Conservation (phyloP, 495 filamentous ascomycete species). For the Penicillium nucicola region DNA sequence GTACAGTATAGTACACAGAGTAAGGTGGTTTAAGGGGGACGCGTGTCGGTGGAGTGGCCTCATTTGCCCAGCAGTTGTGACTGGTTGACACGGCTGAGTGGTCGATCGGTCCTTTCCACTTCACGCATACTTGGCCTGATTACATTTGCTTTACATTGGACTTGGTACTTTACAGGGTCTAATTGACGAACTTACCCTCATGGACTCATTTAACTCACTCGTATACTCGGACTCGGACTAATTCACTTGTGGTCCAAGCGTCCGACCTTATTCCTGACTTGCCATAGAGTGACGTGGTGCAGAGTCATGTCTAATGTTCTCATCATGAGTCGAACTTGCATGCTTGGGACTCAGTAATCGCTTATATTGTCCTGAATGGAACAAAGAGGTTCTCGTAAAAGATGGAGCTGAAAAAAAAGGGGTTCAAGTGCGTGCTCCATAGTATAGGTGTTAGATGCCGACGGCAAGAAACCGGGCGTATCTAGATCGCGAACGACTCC, state of each 20-base stretch:
- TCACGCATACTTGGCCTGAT: conserved; percentile 1
- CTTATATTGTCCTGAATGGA: not conserved
- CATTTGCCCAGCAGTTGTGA: conserved; percentile 11
- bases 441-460: conserved; percentile 1
- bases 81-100: conserved; percentile 20
- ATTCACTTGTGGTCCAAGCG: conserved; percentile 7
- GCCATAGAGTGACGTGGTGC: not conserved
- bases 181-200: too few relatives aligned
- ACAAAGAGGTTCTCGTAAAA: too few relatives aligned
- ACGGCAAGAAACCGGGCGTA: not conserved
- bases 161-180: too few relatives aligned
- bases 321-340: conserved; percentile 2
- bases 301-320: not conserved
- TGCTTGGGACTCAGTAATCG: not conserved
- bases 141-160: too few relatives aligned
- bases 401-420: too few relatives aligned
- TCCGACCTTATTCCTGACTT: not conserved
- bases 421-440: too few relatives aligned
- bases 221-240: too few relatives aligned
- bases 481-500: too few relatives aligned
- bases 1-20: not conserved
- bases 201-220: too few relatives aligned
- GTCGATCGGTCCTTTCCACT: conserved; percentile 22
- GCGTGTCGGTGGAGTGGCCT: conserved; percentile 26
- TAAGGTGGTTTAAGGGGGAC: conserved; percentile 14